These are phyloP conservation scores for Citrus hindsii DNA, from an alignment of 345 rosid species.

Conservation along the genomic window DNA sequence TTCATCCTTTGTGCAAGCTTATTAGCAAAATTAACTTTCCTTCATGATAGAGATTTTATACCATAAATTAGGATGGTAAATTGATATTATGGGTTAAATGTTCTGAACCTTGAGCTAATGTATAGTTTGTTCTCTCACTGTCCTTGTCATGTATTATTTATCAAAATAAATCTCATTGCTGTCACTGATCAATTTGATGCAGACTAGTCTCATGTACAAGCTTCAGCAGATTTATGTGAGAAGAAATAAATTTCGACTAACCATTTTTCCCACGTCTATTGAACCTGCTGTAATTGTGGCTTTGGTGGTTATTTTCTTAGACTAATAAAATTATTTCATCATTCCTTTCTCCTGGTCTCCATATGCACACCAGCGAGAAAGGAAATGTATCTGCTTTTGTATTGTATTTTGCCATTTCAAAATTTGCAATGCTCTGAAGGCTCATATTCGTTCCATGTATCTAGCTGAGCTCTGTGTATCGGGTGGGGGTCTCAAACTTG, in stretches of 20 bases:
- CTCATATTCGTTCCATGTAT: background rate
- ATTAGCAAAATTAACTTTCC: background rate
- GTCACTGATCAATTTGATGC: slow-evolving; percentile 26
- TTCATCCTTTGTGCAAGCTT: background rate
- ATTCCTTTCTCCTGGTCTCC: background rate
- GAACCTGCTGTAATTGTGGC: slow-evolving; percentile 58
- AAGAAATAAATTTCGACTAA: slow-evolving; percentile 60
- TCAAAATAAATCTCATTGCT: background rate
- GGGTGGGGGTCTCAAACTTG: background rate
- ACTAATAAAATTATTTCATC: slow-evolving; percentile 19
- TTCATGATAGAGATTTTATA: background rate
- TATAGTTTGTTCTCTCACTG: background rate
- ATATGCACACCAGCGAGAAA: background rate
- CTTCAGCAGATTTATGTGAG: slow-evolving; percentile 63
- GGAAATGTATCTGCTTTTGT: background rate
- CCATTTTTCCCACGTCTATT: slow-evolving; percentile 59
- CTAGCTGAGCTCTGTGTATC: background rate
- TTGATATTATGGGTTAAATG: background rate
- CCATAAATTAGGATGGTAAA: background rate
- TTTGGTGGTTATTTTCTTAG: slow-evolving; percentile 61
- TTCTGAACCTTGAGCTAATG: background rate
- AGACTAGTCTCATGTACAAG: slow-evolving; percentile 94
- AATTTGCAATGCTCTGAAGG: background rate
- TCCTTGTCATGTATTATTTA: too few relatives aligned
- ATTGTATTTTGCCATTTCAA: background rate